Conservation (phyloP, 352 stramenopile genomes). For the Phytophthora melonis region DNA sequence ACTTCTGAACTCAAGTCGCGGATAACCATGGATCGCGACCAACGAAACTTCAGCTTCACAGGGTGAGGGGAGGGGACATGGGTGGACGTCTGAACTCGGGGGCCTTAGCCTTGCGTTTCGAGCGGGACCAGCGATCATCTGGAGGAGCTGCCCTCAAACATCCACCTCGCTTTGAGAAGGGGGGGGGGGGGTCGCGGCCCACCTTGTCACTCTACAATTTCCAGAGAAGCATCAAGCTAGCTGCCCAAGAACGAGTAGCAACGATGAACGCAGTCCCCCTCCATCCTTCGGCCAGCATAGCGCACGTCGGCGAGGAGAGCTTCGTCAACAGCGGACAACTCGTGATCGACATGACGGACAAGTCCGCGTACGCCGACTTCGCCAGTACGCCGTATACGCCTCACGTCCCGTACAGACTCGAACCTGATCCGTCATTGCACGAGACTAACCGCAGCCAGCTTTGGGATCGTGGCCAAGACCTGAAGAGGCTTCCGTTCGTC, state of each 20-base stretch:
- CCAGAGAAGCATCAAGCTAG: not conserved
- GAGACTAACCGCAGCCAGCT: not conserved
- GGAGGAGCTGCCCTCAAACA: not conserved
- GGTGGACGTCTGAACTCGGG: constrained; percentile 6
- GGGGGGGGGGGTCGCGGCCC: not conserved
- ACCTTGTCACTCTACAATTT: not conserved
- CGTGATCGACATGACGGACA: constrained; percentile 13
- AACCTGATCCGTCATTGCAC: constrained; percentile 1
- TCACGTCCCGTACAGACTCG: not conserved
- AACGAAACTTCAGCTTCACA: not conserved
- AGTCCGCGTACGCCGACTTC: constrained; percentile 13
- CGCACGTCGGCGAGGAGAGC: constrained; percentile 4
- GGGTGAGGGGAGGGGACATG: not conserved
- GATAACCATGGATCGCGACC: not conserved
- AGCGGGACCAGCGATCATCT: not conserved
- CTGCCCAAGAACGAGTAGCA: not conserved
- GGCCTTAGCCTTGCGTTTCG: not conserved
- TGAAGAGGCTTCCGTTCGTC: not conserved
- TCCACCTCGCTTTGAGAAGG: not conserved
- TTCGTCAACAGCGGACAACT: constrained; percentile 14
- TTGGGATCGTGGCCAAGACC: not conserved
- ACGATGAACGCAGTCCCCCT: not conserved
- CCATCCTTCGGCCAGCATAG: not conserved
- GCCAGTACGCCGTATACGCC: constrained; percentile 12
- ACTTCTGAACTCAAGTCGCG: not conserved